Base-by-base conservation (phyloP, 73 alveolate species). In the Paramecium sonneborni region DNA sequence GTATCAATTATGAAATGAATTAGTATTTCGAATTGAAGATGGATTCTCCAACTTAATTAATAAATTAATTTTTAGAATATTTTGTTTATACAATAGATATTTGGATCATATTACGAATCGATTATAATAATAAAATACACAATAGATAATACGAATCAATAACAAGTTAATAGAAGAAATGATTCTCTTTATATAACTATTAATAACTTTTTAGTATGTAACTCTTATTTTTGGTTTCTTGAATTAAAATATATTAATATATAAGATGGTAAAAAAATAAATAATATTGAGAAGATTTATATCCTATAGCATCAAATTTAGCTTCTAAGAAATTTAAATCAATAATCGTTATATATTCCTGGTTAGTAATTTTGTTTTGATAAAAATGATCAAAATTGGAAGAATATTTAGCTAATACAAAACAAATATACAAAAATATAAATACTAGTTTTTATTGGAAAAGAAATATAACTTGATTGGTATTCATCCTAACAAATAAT, bases 131-230 rank as follows among this genome's bases (percentile, higher is more conserved):
- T 67, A 67, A 87, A 87, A 35, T 55, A 67, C 20, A 74, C 93
- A 38, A 69, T 79, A 26, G 48, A 58, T 0, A 87, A 58, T 43
- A 58, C 67, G 8, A 86, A 89, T 37, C 93, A 89, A 20, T 55
- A 57, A n/a, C 32, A 55, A 24, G 93, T 67, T 68, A 74, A 74
- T 38, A 68, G 93, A 24, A 21, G 35, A 23, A 79, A 67, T 18
- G 93, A 87, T 68, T 89, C 93, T 23, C 6, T 67, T 5, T 87
- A 87, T 21, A 87, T 56, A 68, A 87, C 67, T 41, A 43, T 34
- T 23, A 28, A 68, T 37, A 2, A 7, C 9, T 72, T 84, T 26
- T 56, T 69, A 23, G 62, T 41, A 92, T 97, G 99, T 21, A 92
- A 87, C 46, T 43, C 86, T 12, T 88, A 44, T 32, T 88, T 88